Evolutionary conservation across 2,329 filamentous ascomycete genomes (phyloP).

Genomic region (Fusarium sp.): DNA sequence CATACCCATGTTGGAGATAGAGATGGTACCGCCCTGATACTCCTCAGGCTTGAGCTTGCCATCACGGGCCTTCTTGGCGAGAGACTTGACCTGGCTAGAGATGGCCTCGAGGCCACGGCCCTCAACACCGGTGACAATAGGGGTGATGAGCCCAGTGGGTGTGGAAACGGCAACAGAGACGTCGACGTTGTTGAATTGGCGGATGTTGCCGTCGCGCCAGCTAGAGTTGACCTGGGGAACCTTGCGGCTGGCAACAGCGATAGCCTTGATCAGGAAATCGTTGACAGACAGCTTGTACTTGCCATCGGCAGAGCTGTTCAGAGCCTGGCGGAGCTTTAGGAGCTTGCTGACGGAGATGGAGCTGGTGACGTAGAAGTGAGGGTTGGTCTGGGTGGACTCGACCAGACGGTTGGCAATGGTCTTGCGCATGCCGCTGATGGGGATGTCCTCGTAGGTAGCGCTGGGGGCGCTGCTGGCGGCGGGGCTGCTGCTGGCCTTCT

Average conservation of each 20-base stretch:
- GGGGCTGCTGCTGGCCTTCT: constrained; percentile 77
- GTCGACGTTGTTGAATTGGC: constrained; percentile 92
- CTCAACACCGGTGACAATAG: constrained; percentile 92
- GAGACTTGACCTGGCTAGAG: constrained; percentile 90
- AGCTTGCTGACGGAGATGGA: constrained; percentile 94
- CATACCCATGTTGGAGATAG: constrained; percentile 99
- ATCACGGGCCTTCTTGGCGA: constrained; percentile 94
- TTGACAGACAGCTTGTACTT: constrained; percentile 99
- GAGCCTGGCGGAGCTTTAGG: constrained; percentile 91
- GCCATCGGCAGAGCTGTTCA: constrained; percentile 89
- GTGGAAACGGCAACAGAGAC: constrained; percentile 97
- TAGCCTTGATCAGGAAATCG: constrained; percentile 98
- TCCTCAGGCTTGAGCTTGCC: constrained; percentile 99
- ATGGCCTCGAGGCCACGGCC: constrained; percentile 88
- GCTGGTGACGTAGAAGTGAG: constrained; percentile 96
- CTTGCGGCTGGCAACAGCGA: constrained; percentile 87
- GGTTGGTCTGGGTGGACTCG: constrained; percentile 90
- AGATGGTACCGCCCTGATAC: constrained; percentile 98
- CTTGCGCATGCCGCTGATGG: constrained; percentile 95
- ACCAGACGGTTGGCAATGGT: constrained; percentile 92
- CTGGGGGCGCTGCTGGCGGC: constrained; percentile 64
- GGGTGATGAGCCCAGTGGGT: constrained; percentile 93
- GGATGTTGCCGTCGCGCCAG: constrained; percentile 91
- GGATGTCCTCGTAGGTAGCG: constrained; percentile 83
- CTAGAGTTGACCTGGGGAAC: constrained; percentile 96